Base-by-base conservation (phyloP, 805 yeast genomes). In the Cyberlindnera veronae region DNA sequence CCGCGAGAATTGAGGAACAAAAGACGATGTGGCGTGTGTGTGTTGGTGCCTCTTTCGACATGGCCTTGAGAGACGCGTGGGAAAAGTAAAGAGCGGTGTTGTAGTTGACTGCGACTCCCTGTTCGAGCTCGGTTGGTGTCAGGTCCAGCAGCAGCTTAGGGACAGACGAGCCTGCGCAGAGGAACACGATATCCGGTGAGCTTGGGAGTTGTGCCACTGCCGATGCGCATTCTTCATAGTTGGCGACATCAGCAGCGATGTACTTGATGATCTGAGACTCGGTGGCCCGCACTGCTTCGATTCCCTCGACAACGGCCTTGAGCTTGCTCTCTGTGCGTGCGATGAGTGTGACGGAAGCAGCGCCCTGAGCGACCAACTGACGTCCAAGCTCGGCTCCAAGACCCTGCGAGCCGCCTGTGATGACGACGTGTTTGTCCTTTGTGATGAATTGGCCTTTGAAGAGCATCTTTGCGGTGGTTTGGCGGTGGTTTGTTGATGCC, bases 401-500 rank as follows among this genome's bases (percentile, higher is more conserved):
- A 0, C 99, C 99, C 56, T 91, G 99, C 0, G 96, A 88, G 0
- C 88, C 98, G 4, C 99, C 99, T 0, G 95, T 77, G n/a, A 91
- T 72, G 14, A 91, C 71, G 3, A 83, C 89, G 1, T 75, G 58
- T 36, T 71, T 66, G 10, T 75, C 66, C 3, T 42, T 45, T 14
- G 61, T 45, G 12, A 49, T 34, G 32, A 55, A 55, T 23, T 53
- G 47, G 3, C 53, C 53, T 1, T 40, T 11, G 19, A 45, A 43
- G 17, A 46, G 19, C 38, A 33, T 42, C 29, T 13, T 34, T 11
- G 20, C 24, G 17, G 19, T 32, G 32, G 5, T 29, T 14, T 17
- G 14, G 14, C 31, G 7, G 19, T 15, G 7, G 12, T 15, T 16
- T 9, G 12, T 22, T 8, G 12, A 7, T 6, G 19, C 31, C n/a